Percentiles rank a stretch among this genome's conserved stretches.
Evolutionary conservation across 208 protist species (phyloP).

Genomic region (Acanthamoeba castellanii): DNA sequence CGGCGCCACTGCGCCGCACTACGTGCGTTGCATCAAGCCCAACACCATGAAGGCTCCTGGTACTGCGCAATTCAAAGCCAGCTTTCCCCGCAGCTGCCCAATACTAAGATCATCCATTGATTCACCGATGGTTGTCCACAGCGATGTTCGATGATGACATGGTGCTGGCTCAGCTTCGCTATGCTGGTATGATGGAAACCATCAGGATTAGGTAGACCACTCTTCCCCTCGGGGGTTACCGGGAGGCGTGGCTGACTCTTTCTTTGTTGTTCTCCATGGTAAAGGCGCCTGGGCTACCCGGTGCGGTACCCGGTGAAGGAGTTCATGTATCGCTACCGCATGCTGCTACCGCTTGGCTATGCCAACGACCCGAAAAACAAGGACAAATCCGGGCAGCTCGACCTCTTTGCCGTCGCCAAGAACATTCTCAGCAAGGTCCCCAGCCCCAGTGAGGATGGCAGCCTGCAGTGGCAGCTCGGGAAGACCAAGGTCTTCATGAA

Average conservation of each 20-base stretch:
- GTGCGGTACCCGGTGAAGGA: constrained; percentile 29
- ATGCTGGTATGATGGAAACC: constrained; percentile 71
- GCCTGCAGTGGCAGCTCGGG: constrained; percentile 18
- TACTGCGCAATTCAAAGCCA: background rate
- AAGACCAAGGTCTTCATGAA: constrained; percentile 43
- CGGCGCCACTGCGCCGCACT: constrained; percentile 85
- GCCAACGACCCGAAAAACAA: background rate
- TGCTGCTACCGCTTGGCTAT: background rate
- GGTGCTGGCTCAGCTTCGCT: constrained; percentile 65
- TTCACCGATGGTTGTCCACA: constrained; percentile 74
- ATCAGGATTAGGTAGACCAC: constrained; percentile 64
- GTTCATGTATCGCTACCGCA: constrained; percentile 36
- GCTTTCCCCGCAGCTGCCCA: background rate
- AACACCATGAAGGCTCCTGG: constrained; percentile 80
- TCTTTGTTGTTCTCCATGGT: background rate
- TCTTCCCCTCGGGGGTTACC: background rate
- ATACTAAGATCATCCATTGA: background rate
- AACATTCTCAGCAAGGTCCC: background rate
- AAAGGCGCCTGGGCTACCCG: constrained; percentile 14
- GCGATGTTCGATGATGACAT: constrained; percentile 65
- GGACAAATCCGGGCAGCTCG: constrained; percentile 1
- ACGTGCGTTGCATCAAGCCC: constrained; percentile 92
- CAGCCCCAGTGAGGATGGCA: background rate
- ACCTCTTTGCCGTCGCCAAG: background rate
- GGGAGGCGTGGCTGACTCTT: background rate